Conservation (phyloP, 2,329 filamentous ascomycete species). For the Myrmaecium sp. region DNA sequence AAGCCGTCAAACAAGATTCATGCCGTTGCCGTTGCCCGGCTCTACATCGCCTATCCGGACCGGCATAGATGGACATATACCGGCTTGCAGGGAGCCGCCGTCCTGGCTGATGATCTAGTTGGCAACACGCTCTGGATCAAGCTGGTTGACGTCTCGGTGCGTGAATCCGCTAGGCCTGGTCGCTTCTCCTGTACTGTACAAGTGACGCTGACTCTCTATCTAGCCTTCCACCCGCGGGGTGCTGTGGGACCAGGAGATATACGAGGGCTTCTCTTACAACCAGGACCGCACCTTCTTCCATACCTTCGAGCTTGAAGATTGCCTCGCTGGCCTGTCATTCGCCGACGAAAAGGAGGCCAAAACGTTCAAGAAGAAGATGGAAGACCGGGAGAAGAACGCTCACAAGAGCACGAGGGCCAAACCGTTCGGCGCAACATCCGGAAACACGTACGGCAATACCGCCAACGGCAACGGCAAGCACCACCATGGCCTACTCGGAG, state of each 20-base stretch:
- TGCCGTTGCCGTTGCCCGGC: slow-evolving; percentile 77
- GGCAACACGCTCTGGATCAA: slow-evolving; percentile 97
- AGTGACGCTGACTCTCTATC: slow-evolving; percentile 5
- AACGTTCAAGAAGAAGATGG: slow-evolving; percentile 94
- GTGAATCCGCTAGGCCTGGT: slow-evolving; percentile 17
- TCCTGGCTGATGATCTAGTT: slow-evolving; percentile 84
- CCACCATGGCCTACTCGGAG: slow-evolving; percentile 28
- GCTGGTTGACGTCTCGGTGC: slow-evolving; percentile 86
- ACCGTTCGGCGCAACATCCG: slow-evolving; percentile 42
- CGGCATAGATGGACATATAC: slow-evolving; percentile 82
- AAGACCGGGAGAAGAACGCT: slow-evolving; percentile 88
- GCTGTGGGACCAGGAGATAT: slow-evolving; percentile 96
- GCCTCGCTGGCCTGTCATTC: slow-evolving; percentile 78
- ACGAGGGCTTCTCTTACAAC: slow-evolving; percentile 87
- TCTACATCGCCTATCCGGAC: slow-evolving; percentile 86
- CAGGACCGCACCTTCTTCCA: slow-evolving; percentile 97
- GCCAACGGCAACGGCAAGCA: slow-evolving; percentile 15
- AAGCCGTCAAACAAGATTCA: slow-evolving; percentile 96
- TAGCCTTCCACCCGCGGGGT: slow-evolving; percentile 67
- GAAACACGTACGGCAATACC: slow-evolving; percentile 13
- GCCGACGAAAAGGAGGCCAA: slow-evolving; percentile 95
- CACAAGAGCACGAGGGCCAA: slow-evolving; percentile 71
- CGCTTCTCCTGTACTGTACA: slow-evolving; percentile 6
- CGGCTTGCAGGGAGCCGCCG: slow-evolving; percentile 77
- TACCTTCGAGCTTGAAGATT: slow-evolving; percentile 89